A percentile compares a stretch with the other conserved stretches of the same genome.
Evolutionary conservation across 495 filamentous ascomycete genomes (phyloP).

Genomic region (Glarea lozoyensis): DNA sequence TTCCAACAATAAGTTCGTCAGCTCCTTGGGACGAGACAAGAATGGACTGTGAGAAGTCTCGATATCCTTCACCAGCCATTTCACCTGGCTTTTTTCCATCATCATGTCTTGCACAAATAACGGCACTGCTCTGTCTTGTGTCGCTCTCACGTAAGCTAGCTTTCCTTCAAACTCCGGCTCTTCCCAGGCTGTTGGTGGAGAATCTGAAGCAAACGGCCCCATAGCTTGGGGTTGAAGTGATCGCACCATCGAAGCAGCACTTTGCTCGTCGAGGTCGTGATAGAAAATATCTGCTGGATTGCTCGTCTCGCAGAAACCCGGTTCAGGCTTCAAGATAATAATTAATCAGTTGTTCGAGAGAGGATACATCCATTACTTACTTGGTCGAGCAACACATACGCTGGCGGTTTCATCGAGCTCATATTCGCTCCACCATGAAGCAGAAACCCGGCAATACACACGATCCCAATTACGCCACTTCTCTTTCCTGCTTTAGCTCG

Average conservation of each 20-base stretch:
- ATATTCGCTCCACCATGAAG: conserved; percentile 5
- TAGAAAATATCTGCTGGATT: neutral
- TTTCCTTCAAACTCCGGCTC: neutral
- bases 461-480: conserved; percentile 27
- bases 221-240: neutral
- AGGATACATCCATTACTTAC: neutral
- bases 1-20: neutral
- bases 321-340: neutral
- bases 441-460: conserved; percentile 27
- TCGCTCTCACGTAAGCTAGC: neutral
- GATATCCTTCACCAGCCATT: neutral
- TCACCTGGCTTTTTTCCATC: neutral
- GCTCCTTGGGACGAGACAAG: neutral
- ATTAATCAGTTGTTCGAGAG: neutral
- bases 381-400: neutral
- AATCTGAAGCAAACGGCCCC: neutral
- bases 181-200: neutral
- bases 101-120: neutral
- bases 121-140: neutral
- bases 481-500: conserved; percentile 28
- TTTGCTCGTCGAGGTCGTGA: neutral
- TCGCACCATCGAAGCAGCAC: neutral
- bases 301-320: neutral
- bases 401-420: neutral
- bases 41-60: neutral